phyloP scores from a whole-genome alignment of 495 filamentous ascomycete species.

The Penicillium herquei region DNA sequence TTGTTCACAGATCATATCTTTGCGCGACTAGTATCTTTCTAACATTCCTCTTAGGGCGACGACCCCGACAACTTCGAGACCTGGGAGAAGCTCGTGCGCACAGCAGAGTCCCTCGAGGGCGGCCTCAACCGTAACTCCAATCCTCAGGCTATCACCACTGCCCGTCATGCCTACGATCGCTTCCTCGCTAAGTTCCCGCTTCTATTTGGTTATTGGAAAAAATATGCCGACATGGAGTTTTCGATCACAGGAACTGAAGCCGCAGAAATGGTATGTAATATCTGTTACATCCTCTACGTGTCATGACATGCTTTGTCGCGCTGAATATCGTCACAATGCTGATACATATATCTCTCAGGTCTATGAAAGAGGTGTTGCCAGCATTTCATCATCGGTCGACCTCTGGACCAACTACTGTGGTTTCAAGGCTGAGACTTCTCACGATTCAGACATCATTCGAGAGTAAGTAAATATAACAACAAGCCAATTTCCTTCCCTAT shows the following conservation, averaged over 20 bases:
- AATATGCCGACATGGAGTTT: slow-evolving; percentile 98
- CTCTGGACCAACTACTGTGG: slow-evolving; percentile 95
- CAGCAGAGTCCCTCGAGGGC: slow-evolving; percentile 81
- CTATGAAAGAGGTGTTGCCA: slow-evolving; percentile 92
- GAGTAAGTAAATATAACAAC: slow-evolving; percentile 78
- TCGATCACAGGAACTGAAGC: slow-evolving; percentile 95
- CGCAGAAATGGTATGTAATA: slow-evolving; percentile 81
- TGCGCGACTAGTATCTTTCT: slow-evolving; percentile 4
- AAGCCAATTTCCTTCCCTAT: slow-evolving; percentile 69
- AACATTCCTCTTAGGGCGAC: slow-evolving; percentile 42
- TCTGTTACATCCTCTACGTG: not conserved
- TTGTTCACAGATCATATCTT: not conserved
- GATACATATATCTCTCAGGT: slow-evolving; percentile 54
- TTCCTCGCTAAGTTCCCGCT: slow-evolving; percentile 95
- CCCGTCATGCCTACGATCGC: slow-evolving; percentile 81
- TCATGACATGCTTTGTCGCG: not conserved
- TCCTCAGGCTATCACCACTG: slow-evolving; percentile 84
- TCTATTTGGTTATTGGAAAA: slow-evolving; percentile 99
- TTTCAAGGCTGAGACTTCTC: slow-evolving; percentile 96
- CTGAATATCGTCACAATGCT: not conserved
- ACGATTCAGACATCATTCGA: slow-evolving; percentile 93
- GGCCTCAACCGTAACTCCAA: slow-evolving; percentile 96
- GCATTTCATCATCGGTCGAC: slow-evolving; percentile 89
- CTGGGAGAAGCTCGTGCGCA: slow-evolving; percentile 90
- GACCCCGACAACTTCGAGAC: slow-evolving; percentile 90